Base-by-base conservation (phyloP, 179 eudicot species). In the Patellifolia procumbens region DNA sequence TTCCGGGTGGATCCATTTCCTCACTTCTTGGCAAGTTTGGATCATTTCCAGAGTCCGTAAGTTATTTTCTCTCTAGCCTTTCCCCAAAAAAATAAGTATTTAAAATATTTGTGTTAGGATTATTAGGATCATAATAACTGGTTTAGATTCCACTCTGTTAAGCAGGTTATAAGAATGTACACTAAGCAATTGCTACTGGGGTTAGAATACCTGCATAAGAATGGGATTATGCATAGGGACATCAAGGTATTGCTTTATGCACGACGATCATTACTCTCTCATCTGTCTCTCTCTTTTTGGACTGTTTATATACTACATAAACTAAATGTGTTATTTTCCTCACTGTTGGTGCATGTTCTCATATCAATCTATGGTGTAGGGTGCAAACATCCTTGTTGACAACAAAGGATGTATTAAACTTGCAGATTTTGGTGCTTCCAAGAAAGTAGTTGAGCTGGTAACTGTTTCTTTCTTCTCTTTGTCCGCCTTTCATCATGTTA, bases 361-460 rank as follows among this genome's bases (percentile, higher is more conserved):
- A 39, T 15, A 7, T 61, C 9, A 32, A 6, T 55, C 13, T 20
- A 10, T 62, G 74, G 46, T 85, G 66, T 76, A 92, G 97, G 97
- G 95, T 67, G 95, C 95, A 68, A 90, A 92, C 82, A 92, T 92
- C 76, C 95, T 92, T 83, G 95, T 90, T 71, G 97, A 92, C 72
- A 88, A 92, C 75, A 90, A 85, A 76, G 95, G 92, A 67, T 88
- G 94, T 78, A 92, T 92, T 42, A 92, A 92, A 78, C 89, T 92
- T 75, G 97, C 97, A 64, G 97, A 92, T 81, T 92, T 92, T 87
- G 97, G 97, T 73, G 97, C 97, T 62, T 92, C 97, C 34, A 92
- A 90, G 87, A 84, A 92, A 86, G 97, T 92, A 65, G 95, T 89
- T 78, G 95, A 89, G 82, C 79, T 92, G 97, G 97, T 92, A 89